These are phyloP conservation scores for Trichoderma cornu-damae DNA, from an alignment of 2,329 filamentous ascomycete genomes.

Conservation along the genomic window DNA sequence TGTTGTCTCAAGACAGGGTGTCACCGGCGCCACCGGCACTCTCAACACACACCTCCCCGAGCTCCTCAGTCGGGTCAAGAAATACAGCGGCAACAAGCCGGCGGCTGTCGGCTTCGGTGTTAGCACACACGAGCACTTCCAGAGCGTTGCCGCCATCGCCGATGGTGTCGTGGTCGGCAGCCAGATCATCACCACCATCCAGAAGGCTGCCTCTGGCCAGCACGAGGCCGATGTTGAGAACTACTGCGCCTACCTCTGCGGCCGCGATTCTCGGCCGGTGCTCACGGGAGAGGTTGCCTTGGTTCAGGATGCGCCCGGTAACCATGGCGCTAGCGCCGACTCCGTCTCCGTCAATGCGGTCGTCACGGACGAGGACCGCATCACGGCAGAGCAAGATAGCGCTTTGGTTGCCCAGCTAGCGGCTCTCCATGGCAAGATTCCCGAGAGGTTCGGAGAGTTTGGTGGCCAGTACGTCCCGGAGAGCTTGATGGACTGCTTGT, in stretches of 20 bases:
- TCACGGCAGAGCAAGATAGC: constrained; percentile 49
- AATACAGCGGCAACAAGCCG: constrained; percentile 84
- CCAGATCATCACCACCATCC: constrained; percentile 80
- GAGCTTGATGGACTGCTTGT: constrained; percentile 93
- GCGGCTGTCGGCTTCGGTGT: constrained; percentile 94
- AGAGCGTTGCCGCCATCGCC: constrained; percentile 74
- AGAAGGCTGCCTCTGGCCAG: constrained; percentile 31
- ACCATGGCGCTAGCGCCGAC: constrained; percentile 36
- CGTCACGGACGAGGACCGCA: constrained; percentile 64
- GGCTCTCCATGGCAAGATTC: constrained; percentile 72
- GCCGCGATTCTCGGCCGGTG: constrained; percentile 40
- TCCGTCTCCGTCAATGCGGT: constrained; percentile 51
- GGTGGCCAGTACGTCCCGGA: constrained; percentile 97
- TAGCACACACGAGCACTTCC: constrained; percentile 89
- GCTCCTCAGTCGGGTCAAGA: constrained; percentile 79
- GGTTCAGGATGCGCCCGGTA: constrained; percentile 59
- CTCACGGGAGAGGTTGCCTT: constrained; percentile 63
- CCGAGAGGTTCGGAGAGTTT: constrained; percentile 88
- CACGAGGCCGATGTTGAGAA: constrained; percentile 68
- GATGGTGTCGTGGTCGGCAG: constrained; percentile 96
- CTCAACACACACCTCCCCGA: constrained; percentile 77
- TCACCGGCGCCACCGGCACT: constrained; percentile 82
- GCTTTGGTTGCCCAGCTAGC: constrained; percentile 78
- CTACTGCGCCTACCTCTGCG: constrained; percentile 69
- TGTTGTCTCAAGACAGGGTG: constrained; percentile 94